Evolutionary conservation across 306 rosid species (phyloP), one percentile per base, ranked within the genome.

Genomic region (Rosa multiflora): DNA sequence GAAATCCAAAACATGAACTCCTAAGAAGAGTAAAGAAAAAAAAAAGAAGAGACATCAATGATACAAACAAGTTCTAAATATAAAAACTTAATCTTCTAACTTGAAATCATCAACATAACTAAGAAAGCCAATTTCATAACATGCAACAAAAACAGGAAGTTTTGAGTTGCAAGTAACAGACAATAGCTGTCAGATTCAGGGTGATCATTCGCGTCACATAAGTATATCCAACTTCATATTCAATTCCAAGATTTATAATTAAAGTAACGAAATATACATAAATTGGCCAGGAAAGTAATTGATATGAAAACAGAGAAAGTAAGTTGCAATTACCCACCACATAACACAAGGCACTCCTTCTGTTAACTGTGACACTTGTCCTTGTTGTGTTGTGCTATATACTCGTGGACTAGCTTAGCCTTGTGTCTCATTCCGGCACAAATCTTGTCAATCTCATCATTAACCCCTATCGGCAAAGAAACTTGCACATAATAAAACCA

Each of bases 401-500:
- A 39, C 71, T 67, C 71, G 48, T 67, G 71, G 48, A 67, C 71
- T 67, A 17, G 71, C 71, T 42, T 67, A 14, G 71, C 71, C 39
- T 37, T 67, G 48, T 35, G 23, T 39, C 47, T 67, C 48, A 67
- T 39, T 17, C 23, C 48, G 0, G 4, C 23, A 17, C 71, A 67
- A 37, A 67, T 37, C 71, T 67, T 67, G 26, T 67, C 14, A 8
- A 67, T 67, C 46, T 67, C 71, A 67, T 15, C 71, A 4, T 29
- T 37, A 15, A 67, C 71, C 47, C 8, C 71, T 67, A 8, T 37
- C 2, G 71, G 47, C 47, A 21, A 66, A 66, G 70, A 37, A 37
- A 35, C 21, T 18, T 67, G 14, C 71, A 67, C 71, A 37, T 67
- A 67, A 37, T 37, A 48, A 67, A 67, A 67, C 71, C 71, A 67